Conservation (phyloP, 1,139 yeast species). For the Hemisphaericaspora xylofermentans region DNA sequence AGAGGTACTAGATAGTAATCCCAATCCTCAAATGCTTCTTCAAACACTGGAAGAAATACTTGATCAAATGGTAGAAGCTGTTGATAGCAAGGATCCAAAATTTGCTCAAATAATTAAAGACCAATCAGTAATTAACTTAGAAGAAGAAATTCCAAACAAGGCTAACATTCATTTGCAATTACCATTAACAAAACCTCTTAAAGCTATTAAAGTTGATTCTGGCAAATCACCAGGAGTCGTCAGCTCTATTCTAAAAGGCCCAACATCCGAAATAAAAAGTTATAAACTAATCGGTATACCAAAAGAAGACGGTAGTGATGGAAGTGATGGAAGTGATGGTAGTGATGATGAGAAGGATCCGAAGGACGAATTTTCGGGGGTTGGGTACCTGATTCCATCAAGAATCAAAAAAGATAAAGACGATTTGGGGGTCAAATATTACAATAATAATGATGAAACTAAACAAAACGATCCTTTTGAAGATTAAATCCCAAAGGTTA, state of each 20-base stretch:
- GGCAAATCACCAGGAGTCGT: slow-evolving; percentile 10
- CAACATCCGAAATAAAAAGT: slow-evolving; percentile 8
- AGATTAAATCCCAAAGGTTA: slow-evolving; percentile 1
- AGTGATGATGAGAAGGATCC: slow-evolving; percentile 7
- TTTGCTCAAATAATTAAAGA: not conserved
- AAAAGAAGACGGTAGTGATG: not conserved
- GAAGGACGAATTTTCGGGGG: too few species aligned
- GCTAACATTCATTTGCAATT: not conserved
- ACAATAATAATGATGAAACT: slow-evolving; percentile 5
- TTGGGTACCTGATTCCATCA: slow-evolving; percentile 13
- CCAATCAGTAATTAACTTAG: not conserved
- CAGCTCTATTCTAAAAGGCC: slow-evolving; percentile 12
- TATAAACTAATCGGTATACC: not conserved
- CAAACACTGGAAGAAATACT: slow-evolving; percentile 50
- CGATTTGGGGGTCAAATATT: slow-evolving; percentile 6
- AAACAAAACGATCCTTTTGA: slow-evolving; percentile 7
- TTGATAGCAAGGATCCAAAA: not conserved
- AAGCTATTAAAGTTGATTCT: slow-evolving; percentile 8
- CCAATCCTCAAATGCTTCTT: slow-evolving; percentile 62
- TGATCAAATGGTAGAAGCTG: not conserved
- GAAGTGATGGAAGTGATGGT: slow-evolving; percentile 2
- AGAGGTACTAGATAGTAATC: slow-evolving; percentile 21
- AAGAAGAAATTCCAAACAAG: not conserved
- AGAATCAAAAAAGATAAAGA: slow-evolving; percentile 11
- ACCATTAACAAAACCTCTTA: slow-evolving; percentile 1